phyloP scores from a whole-genome alignment of 768 basidiomycete species.

The Lactarius akahatsu region DNA sequence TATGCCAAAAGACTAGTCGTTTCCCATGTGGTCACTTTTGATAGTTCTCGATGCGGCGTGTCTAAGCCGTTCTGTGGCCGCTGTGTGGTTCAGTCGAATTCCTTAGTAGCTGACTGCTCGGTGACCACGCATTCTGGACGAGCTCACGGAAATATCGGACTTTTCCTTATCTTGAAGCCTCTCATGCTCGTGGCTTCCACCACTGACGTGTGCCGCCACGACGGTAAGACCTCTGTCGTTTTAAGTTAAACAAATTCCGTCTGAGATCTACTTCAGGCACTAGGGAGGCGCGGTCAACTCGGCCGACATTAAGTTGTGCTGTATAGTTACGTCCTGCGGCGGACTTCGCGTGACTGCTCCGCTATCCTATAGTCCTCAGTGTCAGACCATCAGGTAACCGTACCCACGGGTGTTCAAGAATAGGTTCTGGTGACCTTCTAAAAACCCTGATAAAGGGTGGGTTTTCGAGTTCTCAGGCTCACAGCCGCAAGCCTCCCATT shows the following conservation, averaged over 20 bases:
- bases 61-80: background rate
- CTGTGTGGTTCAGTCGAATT: background rate
- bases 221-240: background rate
- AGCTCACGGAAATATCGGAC: background rate
- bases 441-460: background rate
- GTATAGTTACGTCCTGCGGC: background rate
- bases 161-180: background rate
- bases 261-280: background rate
- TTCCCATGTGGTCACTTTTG: background rate
- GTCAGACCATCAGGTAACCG: background rate
- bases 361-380: background rate
- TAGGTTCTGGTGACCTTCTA: background rate
- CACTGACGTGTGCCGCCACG: background rate
- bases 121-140: background rate
- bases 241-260: background rate
- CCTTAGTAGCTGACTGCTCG: background rate
- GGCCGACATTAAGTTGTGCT: background rate
- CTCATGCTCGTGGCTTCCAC: background rate
- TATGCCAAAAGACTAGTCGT: background rate
- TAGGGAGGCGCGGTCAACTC: background rate
- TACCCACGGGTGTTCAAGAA: background rate
- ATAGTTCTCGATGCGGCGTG: background rate
- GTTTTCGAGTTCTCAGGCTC: constrained; percentile 1
- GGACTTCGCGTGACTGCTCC: background rate
- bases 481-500: background rate